Evolutionary conservation across 1,139 yeast species (phyloP).

Genomic region (Saccharomyces hybrid): DNA sequence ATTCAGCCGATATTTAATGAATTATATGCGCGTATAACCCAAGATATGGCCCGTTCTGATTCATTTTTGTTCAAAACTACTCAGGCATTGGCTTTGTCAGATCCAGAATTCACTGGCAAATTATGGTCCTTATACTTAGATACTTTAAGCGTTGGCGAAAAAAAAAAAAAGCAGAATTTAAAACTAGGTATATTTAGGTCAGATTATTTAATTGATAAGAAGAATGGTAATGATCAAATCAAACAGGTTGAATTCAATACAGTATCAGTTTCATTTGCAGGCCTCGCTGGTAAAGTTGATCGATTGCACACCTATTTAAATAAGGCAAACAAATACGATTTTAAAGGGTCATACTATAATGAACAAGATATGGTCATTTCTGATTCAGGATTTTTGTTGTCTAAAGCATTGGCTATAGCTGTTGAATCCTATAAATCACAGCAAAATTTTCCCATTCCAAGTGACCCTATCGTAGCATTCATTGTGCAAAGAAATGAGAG

Average conservation of each 20-base stretch:
- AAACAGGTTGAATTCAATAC: constrained; percentile 96
- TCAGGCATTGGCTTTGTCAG: constrained; percentile 49
- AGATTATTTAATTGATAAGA: constrained; percentile 72
- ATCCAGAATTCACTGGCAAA: constrained; percentile 73
- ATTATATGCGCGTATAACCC: constrained; percentile 57
- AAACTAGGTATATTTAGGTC: constrained; percentile 83
- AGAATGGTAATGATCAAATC: constrained; percentile 41
- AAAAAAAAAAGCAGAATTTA: constrained; percentile 49
- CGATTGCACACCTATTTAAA: constrained; percentile 64
- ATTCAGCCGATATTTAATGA: constrained; percentile 70
- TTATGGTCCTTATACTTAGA: constrained; percentile 52
- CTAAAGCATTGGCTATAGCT: constrained; percentile 66
- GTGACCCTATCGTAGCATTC: constrained; percentile 55
- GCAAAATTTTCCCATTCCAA: constrained; percentile 10
- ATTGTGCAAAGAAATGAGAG: constrained; percentile 81
- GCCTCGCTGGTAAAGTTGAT: constrained; percentile 74
- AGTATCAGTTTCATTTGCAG: constrained; percentile 92
- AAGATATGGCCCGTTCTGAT: constrained; percentile 38
- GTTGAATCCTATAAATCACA: constrained; percentile 44
- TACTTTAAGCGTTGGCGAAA: constrained; percentile 40
- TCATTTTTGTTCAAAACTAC: constrained; percentile 58
- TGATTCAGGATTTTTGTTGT: constrained; percentile 51
- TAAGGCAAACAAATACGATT: constrained; percentile 45
- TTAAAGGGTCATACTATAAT: constrained; percentile 32
- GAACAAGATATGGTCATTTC: constrained; percentile 59